Evolutionary conservation across 352 stramenopile species (phyloP).

Genomic region (Phytophthora pini): DNA sequence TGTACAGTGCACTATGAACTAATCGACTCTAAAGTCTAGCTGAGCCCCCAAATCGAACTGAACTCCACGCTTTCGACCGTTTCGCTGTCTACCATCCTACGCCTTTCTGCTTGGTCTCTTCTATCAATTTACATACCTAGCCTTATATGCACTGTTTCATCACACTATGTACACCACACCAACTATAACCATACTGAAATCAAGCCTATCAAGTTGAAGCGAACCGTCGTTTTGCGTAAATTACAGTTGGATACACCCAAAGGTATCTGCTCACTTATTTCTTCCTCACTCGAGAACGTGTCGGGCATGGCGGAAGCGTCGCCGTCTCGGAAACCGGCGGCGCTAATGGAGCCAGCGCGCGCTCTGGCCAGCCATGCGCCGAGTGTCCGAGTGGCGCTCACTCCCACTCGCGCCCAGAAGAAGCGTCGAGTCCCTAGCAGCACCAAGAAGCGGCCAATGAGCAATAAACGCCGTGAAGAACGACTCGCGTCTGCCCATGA

Average conservation of each 20-base stretch:
- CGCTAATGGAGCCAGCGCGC: conserved; percentile 8
- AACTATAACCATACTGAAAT: background rate
- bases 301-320: conserved; percentile 27
- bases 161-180: background rate
- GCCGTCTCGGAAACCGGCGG: conserved; percentile 23
- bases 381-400: conserved; percentile 20
- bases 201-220: conserved; percentile 19
- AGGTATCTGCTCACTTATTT: conserved; percentile 11
- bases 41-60: conserved; percentile 13
- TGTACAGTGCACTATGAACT: no score
- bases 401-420: conserved; percentile 21
- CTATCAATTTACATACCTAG: conserved; percentile 7
- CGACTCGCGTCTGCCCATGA: background rate
- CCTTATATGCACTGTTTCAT: background rate
- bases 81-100: conserved; percentile 13
- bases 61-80: conserved; percentile 15
- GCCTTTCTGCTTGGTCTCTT: conserved; percentile 14
- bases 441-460: conserved; percentile 4
- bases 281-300: conserved; percentile 15
- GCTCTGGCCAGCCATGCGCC: conserved; percentile 5
- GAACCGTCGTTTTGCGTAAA: conserved; percentile 11
- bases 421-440: conserved; percentile 18
- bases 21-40: background rate
- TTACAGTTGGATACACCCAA: conserved; percentile 12
- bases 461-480: conserved; percentile 10